phyloP scores from a whole-genome alignment of 805 yeast species.

The Yarrowia sp. region DNA sequence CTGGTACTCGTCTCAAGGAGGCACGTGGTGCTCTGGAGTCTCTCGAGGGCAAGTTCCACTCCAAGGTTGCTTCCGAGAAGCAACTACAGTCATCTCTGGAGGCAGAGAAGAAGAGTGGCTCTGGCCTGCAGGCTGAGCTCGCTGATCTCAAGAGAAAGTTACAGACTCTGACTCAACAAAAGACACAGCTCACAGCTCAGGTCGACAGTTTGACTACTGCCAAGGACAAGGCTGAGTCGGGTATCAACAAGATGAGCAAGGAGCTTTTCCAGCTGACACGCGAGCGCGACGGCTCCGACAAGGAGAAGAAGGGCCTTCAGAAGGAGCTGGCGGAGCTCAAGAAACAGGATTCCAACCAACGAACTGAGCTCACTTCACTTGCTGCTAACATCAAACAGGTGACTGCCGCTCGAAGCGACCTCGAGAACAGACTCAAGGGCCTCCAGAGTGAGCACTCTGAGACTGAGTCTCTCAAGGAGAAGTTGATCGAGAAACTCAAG shows the following conservation, averaged over 20 bases:
- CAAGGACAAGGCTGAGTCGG: constrained; percentile 71
- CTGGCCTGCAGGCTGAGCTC: constrained; percentile 30
- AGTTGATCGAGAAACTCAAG: constrained; percentile 47
- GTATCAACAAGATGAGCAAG: constrained; percentile 84
- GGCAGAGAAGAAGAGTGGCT: constrained; percentile 14
- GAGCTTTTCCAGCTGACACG: constrained; percentile 67
- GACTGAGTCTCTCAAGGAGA: constrained; percentile 38
- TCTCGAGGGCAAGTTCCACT: constrained; percentile 26
- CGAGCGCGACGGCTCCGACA: constrained; percentile 51
- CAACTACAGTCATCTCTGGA: background rate
- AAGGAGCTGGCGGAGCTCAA: constrained; percentile 28
- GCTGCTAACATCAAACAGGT: constrained; percentile 25
- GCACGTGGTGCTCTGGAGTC: constrained; percentile 4
- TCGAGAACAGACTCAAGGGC: constrained; percentile 28
- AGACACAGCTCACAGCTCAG: constrained; percentile 38
- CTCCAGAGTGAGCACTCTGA: constrained; percentile 35
- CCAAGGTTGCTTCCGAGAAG: constrained; percentile 18
- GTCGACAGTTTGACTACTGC: constrained; percentile 41
- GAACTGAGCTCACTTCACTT: background rate
- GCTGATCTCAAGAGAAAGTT: constrained; percentile 30
- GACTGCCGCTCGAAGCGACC: constrained; percentile 30
- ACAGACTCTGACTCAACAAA: constrained; percentile 28
- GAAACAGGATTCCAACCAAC: constrained; percentile 24
- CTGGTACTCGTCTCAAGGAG: constrained; percentile 36
- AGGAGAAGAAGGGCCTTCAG: constrained; percentile 30